Base-by-base conservation (phyloP, 176 grass and related monocot species). In the Aegilops speltoides region DNA sequence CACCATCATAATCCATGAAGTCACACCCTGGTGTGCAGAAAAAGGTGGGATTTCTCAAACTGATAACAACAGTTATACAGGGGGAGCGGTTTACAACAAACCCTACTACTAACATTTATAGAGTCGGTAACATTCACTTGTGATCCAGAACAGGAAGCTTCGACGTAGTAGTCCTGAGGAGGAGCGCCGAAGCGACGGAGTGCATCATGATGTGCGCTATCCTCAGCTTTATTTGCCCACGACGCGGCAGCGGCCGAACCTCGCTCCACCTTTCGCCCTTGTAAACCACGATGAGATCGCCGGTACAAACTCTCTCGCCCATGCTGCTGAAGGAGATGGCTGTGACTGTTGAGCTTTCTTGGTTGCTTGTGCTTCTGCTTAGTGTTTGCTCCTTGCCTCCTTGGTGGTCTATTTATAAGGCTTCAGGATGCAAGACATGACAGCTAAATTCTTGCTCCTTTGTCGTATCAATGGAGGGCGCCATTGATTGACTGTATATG, bases 171-270 rank as follows among this genome's bases (percentile, higher is more conserved):
- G 86, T 71, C 75, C 56, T 87, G 48, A 74, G 41, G 88, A 94
- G 80, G 1, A 70, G 40, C 40, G 40, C 64, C 0, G 83, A 94
- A 40, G 80, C 20, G 19, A 94, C 80, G 34, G 89, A 66, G 38
- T 80, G 86, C 62, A 61, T 36, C 50, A 85, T 80, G 29, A 88
- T 81, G 76, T 79, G 79, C 2, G 64, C 92, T n/a, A 94, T 94
- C 83, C 87, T 89, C 56, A 46, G 45, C 86, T 94, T 94, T 11
- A 91, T 81, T 15, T 94, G 89, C 16, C 86, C 92, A 13, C 89
- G 86, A 6, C 80, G 71, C 28, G 89, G 92, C 71, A 84, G 45
- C 1, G 43, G 84, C 6, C 84, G 69, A 11, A 50, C 34, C 68
- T 68, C 78, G 12, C 62, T 79, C 76, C 38, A 59, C 68, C 56